Evolutionary conservation across 805 yeast genomes (phyloP), one percentile per base, ranked within the genome.

Genomic region (Candida andamanensis): DNA sequence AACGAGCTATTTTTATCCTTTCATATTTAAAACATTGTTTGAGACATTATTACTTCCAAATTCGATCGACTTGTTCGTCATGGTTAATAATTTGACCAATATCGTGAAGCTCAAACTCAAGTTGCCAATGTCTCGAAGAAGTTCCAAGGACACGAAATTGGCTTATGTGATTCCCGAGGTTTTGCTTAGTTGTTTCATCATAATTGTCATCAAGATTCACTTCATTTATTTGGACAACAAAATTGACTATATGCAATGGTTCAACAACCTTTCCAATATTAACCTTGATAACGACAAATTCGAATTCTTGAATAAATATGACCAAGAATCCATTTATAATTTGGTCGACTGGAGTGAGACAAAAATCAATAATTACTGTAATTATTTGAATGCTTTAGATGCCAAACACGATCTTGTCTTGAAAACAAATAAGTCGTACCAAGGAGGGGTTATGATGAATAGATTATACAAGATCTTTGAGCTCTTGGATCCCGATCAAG

Each of bases 341-440:
- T 45, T 78, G 3, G 30, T 64, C 8, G 49, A 53, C 10, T 76
- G 85, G 80, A 56, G 63, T 25, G 67, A 67, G n/a, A 45, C 47
- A 2, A 59, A 70, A 34, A 60, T 68, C 3, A 61, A 62, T 4
- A 50, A 60, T 17, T 81, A 76, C 15, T 29, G 29, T 25, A 24
- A 29, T 12, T 33, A 29, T 19, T 30, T 33, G 15, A 33, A 33
- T 18, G 37, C 25, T 17, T 17, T 29, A n/a, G 25, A 24, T 19
- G 21, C 29, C 15, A 27, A 20, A 25, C 21, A 24, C 23, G 22
- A 25, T n/a, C n/a, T n/a, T n/a, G 15, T 15, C 12, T 15, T 11
- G 5, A 28, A 13, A 5, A 9, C 7, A 12, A n/a, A 9, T n/a
- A 19, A 22, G 13, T 13, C 18, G 3, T 24, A 24, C n/a, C 34